These are phyloP conservation scores for Ophiostoma montium DNA, from an alignment of 2,329 filamentous ascomycete species.

Conservation along the genomic window DNA sequence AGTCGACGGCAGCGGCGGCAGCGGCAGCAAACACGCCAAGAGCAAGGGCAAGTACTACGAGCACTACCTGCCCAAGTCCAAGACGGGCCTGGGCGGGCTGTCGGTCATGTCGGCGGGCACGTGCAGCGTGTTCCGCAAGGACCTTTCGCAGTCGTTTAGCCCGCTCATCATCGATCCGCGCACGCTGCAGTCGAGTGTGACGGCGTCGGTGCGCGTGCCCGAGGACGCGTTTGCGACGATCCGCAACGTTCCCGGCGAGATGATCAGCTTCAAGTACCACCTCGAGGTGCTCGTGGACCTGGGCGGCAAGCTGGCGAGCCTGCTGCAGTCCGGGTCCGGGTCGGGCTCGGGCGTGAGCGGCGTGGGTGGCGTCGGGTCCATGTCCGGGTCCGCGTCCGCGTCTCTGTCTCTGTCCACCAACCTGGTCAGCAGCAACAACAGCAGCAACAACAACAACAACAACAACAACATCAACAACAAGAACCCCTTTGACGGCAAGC, in stretches of 20 bases:
- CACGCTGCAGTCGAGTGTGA: conserved; percentile 66
- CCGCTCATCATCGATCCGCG: conserved; percentile 77
- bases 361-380: conserved; percentile 7
- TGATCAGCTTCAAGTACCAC: conserved; percentile 92
- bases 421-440: too few species aligned
- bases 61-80: conserved; percentile 75
- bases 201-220: conserved; percentile 70
- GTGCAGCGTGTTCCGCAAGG: conserved; percentile 88
- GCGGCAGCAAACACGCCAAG: neutral
- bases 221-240: conserved; percentile 91
- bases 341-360: conserved; percentile 9
- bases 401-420: too few species aligned
- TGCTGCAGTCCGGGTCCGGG: conserved; percentile 48
- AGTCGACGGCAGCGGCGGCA: neutral
- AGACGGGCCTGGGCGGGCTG: conserved; percentile 72
- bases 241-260: conserved; percentile 71
- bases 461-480: too few species aligned
- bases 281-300: conserved; percentile 88
- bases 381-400: too few species aligned
- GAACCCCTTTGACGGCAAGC: conserved; percentile 14
- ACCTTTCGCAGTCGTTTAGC: conserved; percentile 76
- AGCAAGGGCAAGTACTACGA: conserved; percentile 53
- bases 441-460: too few species aligned
- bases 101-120: conserved; percentile 77
- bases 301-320: conserved; percentile 69